Percentiles rank a stretch among this genome's conserved stretches.
Evolutionary conservation across 441 rosid genomes (phyloP).

Genomic region (Populus tomentosa): DNA sequence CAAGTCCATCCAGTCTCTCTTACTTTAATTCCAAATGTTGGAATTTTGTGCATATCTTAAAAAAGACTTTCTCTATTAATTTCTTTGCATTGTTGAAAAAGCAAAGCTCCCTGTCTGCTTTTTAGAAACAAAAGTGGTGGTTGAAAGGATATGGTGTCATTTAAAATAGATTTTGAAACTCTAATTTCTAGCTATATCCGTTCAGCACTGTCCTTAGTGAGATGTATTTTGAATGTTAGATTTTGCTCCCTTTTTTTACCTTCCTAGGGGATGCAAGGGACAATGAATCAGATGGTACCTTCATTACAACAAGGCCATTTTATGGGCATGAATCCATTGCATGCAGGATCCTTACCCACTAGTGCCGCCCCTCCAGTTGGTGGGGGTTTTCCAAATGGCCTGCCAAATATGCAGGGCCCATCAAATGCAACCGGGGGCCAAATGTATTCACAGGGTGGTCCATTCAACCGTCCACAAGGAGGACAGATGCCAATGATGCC

Average conservation of each 20-base stretch:
- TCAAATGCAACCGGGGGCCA: constrained; percentile 44
- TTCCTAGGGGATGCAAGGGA: constrained; percentile 81
- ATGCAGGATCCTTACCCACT: constrained; percentile 43
- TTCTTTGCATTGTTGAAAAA: not conserved
- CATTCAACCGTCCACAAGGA: constrained; percentile 71
- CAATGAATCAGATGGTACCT: constrained; percentile 77
- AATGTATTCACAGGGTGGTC: constrained; percentile 77
- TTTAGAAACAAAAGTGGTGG: not conserved
- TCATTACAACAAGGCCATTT: constrained; percentile 79
- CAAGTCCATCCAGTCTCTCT: not conserved
- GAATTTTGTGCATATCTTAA: not conserved
- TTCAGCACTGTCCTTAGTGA: not conserved
- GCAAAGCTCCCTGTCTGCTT: not conserved
- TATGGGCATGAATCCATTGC: constrained; percentile 78
- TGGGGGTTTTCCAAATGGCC: constrained; percentile 52
- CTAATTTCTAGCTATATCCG: not conserved
- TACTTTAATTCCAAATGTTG: not conserved
- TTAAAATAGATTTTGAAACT: not conserved
- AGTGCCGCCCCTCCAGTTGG: constrained; percentile 56
- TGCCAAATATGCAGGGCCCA: constrained; percentile 81
- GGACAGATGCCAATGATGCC: constrained; percentile 86
- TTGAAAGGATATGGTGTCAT: not conserved
- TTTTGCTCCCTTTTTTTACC: not conserved
- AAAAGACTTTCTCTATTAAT: not conserved
- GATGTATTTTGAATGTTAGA: not conserved